Evolutionary conservation across 176 grass and related monocot genomes (phyloP), one percentile per base, ranked within the genome.

Genomic region (Carex pumila): DNA sequence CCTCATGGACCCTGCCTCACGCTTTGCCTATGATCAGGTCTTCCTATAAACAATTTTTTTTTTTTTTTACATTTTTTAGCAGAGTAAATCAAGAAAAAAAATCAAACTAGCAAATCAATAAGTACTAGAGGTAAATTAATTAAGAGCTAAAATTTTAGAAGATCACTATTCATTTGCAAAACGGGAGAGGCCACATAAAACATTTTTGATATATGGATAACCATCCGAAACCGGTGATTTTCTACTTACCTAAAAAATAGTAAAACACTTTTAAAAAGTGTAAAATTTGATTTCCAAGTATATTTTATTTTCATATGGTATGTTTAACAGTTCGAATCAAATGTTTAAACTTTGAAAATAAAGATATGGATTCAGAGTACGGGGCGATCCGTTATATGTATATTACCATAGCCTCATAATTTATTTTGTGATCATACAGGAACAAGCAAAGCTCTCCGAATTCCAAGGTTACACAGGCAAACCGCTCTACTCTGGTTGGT

Each of bases 381-480:
- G 5, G 5, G 5, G 5, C 37, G 0, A 39, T 39, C 37, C 37
- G 37, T 39, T 5, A 39, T 39, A 39, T 39, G 4, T 5, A 6
- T 39, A 39, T 39, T 36, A 36, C 34, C 34, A 36, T 36, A 36
- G 37, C 37, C 37, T 45, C 43, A 45, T 45, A 45, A 65, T 85
- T 45, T 12, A 66, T 3, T 68, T 54, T 65, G 49, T 79, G 36
- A 66, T 22, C 30, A 21, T 56, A 73, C 81, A 90, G 83, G 95
- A 98, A 89, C 92, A 93, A 88, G 92, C 91, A 62, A 92, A 90
- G 29, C 86, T 85, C 41, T 90, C 89, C 21, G 89, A 95, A 73
- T 92, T 98, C 86, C 82, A 83, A 77, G 95, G 92, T 5, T 98
- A 98, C 89, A 98, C 91, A 9, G 95, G 91, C 5, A 88, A 91